Percentiles rank a stretch among this genome's conserved stretches.
These are phyloP conservation scores for Pyrenochaeta sp. DNA, from an alignment of 2,329 filamentous ascomycete species.

Conservation along the genomic window DNA sequence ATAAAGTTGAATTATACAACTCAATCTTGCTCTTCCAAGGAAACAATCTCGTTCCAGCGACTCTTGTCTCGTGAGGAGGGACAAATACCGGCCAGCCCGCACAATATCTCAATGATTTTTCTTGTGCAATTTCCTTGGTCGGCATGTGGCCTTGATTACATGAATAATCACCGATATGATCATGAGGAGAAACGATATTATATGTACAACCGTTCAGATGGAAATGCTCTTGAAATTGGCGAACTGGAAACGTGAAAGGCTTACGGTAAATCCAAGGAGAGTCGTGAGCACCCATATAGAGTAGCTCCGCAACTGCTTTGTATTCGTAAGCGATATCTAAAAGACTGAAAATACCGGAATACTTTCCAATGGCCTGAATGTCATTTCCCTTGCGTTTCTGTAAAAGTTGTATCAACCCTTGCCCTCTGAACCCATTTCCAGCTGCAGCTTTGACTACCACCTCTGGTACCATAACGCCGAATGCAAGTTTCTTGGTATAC, in stretches of 20 bases:
- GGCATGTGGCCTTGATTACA: background rate
- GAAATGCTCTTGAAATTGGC: background rate
- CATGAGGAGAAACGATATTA: too few relatives aligned
- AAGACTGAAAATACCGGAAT: constrained; percentile 2
- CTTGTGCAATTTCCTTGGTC: background rate
- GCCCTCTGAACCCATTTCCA: background rate
- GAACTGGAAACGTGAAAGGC: background rate
- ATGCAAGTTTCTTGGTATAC: too few relatives aligned
- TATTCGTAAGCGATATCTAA: background rate
- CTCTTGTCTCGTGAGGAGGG: background rate
- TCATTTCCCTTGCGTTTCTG: background rate
- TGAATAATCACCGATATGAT: background rate
- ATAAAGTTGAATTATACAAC: background rate
- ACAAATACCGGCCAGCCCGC: constrained; percentile 4
- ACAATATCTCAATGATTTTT: constrained; percentile 3
- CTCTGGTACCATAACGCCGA: too few relatives aligned
- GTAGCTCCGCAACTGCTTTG: constrained; percentile 1
- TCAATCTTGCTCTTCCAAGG: background rate
- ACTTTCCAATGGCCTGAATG: background rate
- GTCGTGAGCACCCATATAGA: background rate
- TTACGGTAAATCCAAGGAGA: constrained; percentile 6
- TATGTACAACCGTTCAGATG: background rate
- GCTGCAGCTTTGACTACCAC: background rate
- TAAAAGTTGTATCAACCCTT: background rate
- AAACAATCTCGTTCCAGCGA: constrained; percentile 1